These are phyloP conservation scores for Suhomyces yuchorum DNA, from an alignment of 1,139 yeast genomes.

Conservation along the genomic window DNA sequence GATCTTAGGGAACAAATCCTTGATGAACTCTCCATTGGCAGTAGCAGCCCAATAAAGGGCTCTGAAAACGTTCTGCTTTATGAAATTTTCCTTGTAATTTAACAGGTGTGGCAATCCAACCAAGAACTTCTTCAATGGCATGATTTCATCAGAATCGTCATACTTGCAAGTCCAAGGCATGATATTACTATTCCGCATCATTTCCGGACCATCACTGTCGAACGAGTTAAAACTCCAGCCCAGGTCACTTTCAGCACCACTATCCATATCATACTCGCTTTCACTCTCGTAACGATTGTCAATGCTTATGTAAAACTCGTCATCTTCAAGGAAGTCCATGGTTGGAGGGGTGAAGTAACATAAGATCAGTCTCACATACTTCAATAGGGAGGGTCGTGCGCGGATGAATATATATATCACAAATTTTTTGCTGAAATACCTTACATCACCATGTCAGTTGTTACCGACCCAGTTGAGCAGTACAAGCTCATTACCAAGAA, in stretches of 20 bases:
- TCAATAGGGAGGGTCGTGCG: background rate
- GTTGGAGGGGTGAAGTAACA: background rate
- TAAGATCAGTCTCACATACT: background rate
- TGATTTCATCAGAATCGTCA: background rate
- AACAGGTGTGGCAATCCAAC: conserved; percentile 30
- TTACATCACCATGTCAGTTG: conserved; percentile 22
- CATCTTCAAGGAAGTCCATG: background rate
- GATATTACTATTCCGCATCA: background rate
- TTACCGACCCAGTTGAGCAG: conserved; percentile 58
- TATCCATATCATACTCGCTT: background rate
- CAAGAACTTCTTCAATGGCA: conserved; percentile 24
- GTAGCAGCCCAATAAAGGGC: conserved; percentile 37
- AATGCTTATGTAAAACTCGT: background rate
- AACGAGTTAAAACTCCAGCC: background rate
- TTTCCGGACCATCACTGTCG: background rate
- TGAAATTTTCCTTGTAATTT: conserved; percentile 15
- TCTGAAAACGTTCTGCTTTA: conserved; percentile 21
- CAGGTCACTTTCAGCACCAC: background rate
- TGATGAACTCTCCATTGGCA: conserved; percentile 32
- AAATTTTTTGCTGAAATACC: background rate
- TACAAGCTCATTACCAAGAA: conserved; percentile 78
- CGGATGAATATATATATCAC: background rate
- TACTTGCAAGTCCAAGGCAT: background rate
- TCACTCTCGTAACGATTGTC: background rate
- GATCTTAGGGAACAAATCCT: conserved; percentile 28